These are phyloP conservation scores for Penicillium sp. DNA, from an alignment of 2,329 filamentous ascomycete species.

Conservation along the genomic window DNA sequence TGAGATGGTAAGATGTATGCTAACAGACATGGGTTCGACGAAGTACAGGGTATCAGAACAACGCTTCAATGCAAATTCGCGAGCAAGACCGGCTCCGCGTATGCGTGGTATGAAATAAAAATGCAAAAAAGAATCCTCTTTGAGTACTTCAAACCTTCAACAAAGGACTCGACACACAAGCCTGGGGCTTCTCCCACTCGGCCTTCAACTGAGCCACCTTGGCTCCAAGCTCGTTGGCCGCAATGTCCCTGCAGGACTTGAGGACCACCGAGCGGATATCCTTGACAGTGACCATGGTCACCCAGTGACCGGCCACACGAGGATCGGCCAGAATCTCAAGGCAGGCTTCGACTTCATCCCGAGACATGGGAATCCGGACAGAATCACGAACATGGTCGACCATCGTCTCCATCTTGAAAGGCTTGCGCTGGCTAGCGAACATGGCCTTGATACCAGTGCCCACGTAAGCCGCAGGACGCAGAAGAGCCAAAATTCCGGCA, in stretches of 20 bases:
- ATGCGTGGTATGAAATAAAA: constrained; percentile 29
- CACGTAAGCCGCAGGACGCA: constrained; percentile 48
- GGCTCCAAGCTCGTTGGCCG: constrained; percentile 40
- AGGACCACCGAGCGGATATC: constrained; percentile 53
- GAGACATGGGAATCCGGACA: constrained; percentile 55
- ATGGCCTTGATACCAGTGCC: constrained; percentile 37
- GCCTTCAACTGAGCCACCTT: constrained; percentile 37
- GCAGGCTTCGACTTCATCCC: constrained; percentile 52
- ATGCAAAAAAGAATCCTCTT: constrained; percentile 17
- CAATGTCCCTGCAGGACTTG: constrained; percentile 45
- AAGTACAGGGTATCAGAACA: constrained; percentile 33
- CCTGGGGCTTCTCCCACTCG: constrained; percentile 29
- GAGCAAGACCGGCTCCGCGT: constrained; percentile 30
- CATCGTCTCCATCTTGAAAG: constrained; percentile 67
- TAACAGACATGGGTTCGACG: constrained; percentile 23
- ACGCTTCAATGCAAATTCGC: constrained; percentile 32
- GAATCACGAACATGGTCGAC: constrained; percentile 71
- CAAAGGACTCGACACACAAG: constrained; percentile 17
- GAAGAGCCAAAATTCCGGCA: constrained; percentile 67
- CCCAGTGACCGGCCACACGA: constrained; percentile 54
- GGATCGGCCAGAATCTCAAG: constrained; percentile 53
- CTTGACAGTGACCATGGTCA: constrained; percentile 52
- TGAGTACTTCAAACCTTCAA: constrained; percentile 19
- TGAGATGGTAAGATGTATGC: constrained; percentile 16
- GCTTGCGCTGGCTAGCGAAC: constrained; percentile 55